Evolutionary conservation across 1,284 basidiomycete species (phyloP).

Genomic region (Cryptococcus hybrid): DNA sequence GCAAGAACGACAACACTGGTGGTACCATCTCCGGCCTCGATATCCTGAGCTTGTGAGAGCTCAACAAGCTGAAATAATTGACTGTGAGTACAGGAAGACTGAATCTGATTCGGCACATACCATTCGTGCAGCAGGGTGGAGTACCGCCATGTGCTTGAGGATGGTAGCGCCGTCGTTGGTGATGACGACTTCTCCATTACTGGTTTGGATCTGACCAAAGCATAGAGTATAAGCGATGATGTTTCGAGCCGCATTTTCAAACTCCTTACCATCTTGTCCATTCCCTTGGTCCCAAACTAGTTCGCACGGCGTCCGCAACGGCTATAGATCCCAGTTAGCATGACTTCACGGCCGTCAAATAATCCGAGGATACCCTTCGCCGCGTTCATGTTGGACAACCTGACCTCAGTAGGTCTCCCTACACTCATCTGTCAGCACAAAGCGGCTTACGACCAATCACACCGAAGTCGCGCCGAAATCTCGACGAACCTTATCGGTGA

Average conservation of each 20-base stretch:
- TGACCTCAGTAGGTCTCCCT: constrained; percentile 65
- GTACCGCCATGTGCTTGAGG: constrained; percentile 92
- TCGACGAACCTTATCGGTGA: constrained; percentile 45
- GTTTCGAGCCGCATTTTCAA: neutral
- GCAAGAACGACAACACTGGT: constrained; percentile 97
- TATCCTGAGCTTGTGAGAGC: constrained; percentile 95
- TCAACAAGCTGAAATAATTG: constrained; percentile 73
- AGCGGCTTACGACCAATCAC: neutral
- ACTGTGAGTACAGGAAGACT: neutral
- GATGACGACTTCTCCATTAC: constrained; percentile 94
- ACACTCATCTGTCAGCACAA: neutral
- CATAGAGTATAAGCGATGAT: neutral
- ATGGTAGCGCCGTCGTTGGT: constrained; percentile 99
- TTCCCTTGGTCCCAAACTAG: constrained; percentile 93
- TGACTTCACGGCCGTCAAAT: neutral
- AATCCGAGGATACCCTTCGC: constrained; percentile 70
- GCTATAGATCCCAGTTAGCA: constrained; percentile 55
- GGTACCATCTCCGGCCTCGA: constrained; percentile 99
- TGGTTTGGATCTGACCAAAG: constrained; percentile 80
- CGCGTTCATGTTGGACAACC: constrained; percentile 92
- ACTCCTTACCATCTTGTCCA: constrained; percentile 93
- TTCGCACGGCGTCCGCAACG: constrained; percentile 96
- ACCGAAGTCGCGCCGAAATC: neutral
- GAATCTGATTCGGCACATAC: constrained; percentile 49
- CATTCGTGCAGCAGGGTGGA: constrained; percentile 99